Percentiles rank a stretch among this genome's conserved stretches.
phyloP scores from a whole-genome alignment of 257 asterid genomes.

The Thymus mandschuricus region DNA sequence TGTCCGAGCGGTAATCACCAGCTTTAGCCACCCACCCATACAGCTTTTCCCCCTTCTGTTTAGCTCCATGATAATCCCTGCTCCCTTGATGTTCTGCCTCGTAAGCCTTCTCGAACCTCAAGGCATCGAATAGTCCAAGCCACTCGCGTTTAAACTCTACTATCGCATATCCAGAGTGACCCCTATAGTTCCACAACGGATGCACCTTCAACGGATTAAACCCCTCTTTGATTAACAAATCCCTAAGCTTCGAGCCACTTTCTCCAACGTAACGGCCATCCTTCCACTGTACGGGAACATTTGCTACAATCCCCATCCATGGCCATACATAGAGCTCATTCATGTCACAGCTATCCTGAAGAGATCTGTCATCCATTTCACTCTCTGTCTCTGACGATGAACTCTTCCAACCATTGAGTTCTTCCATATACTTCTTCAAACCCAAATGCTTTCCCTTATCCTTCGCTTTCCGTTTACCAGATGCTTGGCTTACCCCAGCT shows the following conservation, averaged over 20 bases:
- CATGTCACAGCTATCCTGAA: conserved; percentile 4
- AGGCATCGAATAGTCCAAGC: conserved; percentile 51
- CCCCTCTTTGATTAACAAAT: conserved; percentile 40
- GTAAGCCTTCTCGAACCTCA: conserved; percentile 52
- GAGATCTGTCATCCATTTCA: conserved; percentile 3
- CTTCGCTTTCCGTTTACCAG: conserved; percentile 23
- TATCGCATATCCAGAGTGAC: conserved; percentile 54
- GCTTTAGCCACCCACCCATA: conserved; percentile 51
- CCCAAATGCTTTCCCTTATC: conserved; percentile 33
- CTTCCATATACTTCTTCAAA: conserved; percentile 25
- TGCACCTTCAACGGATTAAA: conserved; percentile 48
- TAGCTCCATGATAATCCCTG: conserved; percentile 31
- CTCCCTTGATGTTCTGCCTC: conserved; percentile 49
- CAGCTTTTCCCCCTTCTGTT: conserved; percentile 27
- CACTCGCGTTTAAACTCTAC: conserved; percentile 50
- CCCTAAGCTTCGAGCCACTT: conserved; percentile 48
- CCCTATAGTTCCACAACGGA: conserved; percentile 46
- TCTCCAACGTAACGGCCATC: conserved; percentile 43
- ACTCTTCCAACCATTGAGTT: conserved; percentile 9
- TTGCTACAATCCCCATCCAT: conserved; percentile 62
- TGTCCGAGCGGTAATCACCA: conserved; percentile 32
- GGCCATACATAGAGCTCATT: conserved; percentile 63
- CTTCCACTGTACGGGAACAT: conserved; percentile 40
- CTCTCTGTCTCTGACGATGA: not conserved
- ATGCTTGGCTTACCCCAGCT: conserved; percentile 34